These are phyloP conservation scores for Solanum ahanhuiri DNA, from an alignment of 257 asterid species.

Conservation along the genomic window DNA sequence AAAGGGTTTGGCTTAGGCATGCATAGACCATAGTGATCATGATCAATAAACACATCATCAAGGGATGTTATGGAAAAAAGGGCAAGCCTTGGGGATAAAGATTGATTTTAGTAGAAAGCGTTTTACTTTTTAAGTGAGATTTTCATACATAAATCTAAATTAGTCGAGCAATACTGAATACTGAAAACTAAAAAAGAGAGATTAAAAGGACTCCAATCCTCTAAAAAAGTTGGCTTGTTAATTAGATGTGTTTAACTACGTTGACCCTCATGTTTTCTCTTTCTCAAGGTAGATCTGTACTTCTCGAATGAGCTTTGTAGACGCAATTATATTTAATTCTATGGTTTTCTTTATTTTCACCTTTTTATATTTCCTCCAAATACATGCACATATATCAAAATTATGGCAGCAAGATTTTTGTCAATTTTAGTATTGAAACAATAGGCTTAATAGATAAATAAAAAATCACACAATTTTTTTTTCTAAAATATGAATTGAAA, in stretches of 20 bases:
- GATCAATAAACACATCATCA: neutral
- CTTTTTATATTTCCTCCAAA: neutral
- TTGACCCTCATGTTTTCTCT: neutral
- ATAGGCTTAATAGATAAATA: neutral
- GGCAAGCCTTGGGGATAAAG: neutral
- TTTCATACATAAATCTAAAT: neutral
- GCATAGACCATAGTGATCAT: neutral
- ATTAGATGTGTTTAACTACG: neutral
- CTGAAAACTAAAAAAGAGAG: neutral
- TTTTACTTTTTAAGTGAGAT: neutral
- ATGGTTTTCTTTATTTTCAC: neutral
- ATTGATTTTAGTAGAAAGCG: neutral
- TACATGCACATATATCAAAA: neutral
- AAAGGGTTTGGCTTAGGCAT: neutral
- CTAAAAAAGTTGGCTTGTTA: neutral
- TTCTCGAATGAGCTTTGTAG: neutral
- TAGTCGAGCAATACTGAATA: fast-evolving
- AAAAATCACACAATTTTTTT: neutral
- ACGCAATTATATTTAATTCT: neutral
- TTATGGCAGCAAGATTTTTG: neutral
- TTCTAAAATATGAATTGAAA: too few relatives aligned
- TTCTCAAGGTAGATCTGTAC: neutral
- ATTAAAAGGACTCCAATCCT: neutral
- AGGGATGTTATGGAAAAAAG: neutral
- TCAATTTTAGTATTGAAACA: neutral